Base-by-base conservation (phyloP, 176 grass and related monocot species). In the Aegilops speltoides region DNA sequence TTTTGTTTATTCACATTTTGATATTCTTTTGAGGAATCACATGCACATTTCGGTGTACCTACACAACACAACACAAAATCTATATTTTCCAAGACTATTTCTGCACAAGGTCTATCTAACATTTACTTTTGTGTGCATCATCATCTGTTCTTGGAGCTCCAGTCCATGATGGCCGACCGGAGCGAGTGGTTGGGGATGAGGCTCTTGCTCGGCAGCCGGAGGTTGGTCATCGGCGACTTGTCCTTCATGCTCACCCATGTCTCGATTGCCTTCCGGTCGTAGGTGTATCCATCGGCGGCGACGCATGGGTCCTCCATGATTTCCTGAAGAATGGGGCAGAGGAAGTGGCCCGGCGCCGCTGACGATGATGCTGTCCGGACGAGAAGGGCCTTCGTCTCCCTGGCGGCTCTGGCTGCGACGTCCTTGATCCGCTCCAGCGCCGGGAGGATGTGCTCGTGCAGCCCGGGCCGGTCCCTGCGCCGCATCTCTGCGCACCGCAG, bases 271-370 rank as follows among this genome's bases (percentile, higher is more conserved):
- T 89, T 91, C 9, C 79, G 80, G 6, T 97, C 92, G n/a, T 97
- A 97, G 13, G 95, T 97, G 77, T 94, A 97, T 17, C 95, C 95
- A 46, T 97, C 95, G 2, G 95, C 92, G 7, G 92, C 95, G 8
- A 97, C 92, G 63, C 66, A 84, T 1, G 95, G 95, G 86, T 94
- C 92, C 11, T 63, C 12, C 95, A 97, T 97, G 78, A 89, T 88
- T 63, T 94, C 90, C 88, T 94, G 90, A 87, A 97, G 86, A 91
- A 97, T 92, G 60, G 95, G 95, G 79, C 95, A 97, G 6, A 97
- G 73, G 82, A 97, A 97, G 70, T 97, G 95, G 28, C 87, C 85
- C 2, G 90, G 92, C 13, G 92, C 86, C 13, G 83, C 77, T 3
- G 81, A 54, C 3, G 81, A 62, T 15, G 69, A 63, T 4, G 76